phyloP scores from a whole-genome alignment of 345 rosid species.

The Eutrema heterophyllum region DNA sequence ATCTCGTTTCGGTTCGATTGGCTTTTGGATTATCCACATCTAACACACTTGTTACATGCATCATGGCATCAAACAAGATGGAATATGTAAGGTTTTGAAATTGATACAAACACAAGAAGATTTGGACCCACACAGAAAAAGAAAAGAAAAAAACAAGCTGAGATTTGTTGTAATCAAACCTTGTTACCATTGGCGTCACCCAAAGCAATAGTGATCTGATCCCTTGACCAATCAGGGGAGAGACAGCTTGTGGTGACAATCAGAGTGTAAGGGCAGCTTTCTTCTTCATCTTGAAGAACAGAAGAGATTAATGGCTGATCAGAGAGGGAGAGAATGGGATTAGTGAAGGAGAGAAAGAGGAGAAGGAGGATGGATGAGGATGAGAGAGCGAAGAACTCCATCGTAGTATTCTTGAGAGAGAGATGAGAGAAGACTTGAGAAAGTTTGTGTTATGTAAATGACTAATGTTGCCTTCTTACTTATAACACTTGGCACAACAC shows the following conservation, averaged over 20 bases:
- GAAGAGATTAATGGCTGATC: constrained; percentile 2
- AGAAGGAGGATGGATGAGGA: constrained; percentile 5
- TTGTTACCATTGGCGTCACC: constrained; percentile 21
- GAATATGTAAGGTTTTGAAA: background rate
- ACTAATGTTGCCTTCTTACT: background rate
- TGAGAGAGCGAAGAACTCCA: background rate
- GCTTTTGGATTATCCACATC: background rate
- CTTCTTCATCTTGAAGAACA: constrained; percentile 2
- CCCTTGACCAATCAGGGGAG: constrained; percentile 23
- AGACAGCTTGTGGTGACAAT: constrained; percentile 26
- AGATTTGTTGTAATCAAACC: background rate
- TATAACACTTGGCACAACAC: constrained; percentile 7
- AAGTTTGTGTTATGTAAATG: background rate
- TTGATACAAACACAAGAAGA: background rate
- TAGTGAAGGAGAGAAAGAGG: background rate
- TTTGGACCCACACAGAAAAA: background rate
- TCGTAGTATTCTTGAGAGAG: background rate
- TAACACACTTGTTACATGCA: background rate
- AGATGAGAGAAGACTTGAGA: background rate
- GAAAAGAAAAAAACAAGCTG: background rate
- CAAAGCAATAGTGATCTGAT: constrained; percentile 13
- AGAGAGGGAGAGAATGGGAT: background rate
- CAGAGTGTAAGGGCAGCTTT: constrained; percentile 28
- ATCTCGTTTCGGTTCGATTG: background rate
- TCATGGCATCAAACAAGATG: background rate